These are phyloP conservation scores for Suhomyces sp. DNA, from an alignment of 805 yeast species.

Conservation along the genomic window DNA sequence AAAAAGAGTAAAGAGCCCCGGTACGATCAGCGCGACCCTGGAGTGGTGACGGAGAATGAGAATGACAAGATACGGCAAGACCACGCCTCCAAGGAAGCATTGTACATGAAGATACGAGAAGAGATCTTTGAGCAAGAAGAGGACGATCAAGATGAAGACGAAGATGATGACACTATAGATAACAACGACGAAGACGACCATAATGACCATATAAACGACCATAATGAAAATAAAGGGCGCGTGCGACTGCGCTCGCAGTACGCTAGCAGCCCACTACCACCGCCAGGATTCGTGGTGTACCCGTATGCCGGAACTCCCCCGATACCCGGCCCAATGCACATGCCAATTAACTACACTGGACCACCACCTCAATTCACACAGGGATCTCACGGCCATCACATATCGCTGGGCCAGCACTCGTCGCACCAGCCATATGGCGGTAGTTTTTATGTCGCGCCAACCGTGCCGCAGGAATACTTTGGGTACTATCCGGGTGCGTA, in stretches of 20 bases:
- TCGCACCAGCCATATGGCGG: conserved; percentile 1
- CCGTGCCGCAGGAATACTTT: conserved; percentile 3
- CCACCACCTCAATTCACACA: conserved; percentile 1
- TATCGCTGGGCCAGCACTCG: not conserved
- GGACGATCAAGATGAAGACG: conserved; percentile 14
- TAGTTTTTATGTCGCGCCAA: not conserved
- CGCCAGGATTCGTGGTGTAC: conserved; percentile 3
- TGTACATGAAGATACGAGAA: conserved; percentile 40
- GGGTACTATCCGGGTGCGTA: conserved; percentile 12
- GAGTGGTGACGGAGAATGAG: not conserved
- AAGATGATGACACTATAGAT: not conserved
- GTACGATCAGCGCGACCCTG: not conserved
- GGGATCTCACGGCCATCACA: not conserved
- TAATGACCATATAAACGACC: not conserved
- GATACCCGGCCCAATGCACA: conserved; percentile 3
- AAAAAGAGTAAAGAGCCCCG: conserved; percentile 8
- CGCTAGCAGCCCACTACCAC: not conserved
- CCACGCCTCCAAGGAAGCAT: conserved; percentile 40
- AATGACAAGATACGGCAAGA: conserved; percentile 31
- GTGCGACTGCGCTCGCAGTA: not conserved
- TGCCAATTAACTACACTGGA: not conserved
- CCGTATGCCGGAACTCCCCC: not conserved
- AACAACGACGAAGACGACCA: not conserved
- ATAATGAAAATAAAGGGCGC: not conserved
- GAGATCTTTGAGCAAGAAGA: conserved; percentile 29